Conservation (phyloP, 306 rosid genomes). For the Purshia tridentata region DNA sequence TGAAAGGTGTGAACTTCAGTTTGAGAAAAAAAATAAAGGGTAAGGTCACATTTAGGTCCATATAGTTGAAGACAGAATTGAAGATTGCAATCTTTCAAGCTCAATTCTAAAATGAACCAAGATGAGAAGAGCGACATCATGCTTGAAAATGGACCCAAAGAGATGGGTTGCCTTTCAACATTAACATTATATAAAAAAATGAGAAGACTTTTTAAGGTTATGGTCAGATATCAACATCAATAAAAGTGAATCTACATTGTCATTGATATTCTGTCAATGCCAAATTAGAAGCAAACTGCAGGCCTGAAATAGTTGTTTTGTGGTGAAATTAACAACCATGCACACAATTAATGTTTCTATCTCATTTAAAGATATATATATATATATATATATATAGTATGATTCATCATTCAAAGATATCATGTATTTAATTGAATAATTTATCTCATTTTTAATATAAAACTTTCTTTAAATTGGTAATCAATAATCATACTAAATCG, state of each 20-base stretch:
- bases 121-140: neutral
- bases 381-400: too few relatives aligned
- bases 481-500: too few relatives aligned
- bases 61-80: neutral
- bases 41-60: neutral
- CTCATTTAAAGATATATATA: too few relatives aligned
- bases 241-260: neutral
- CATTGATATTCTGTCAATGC: too few relatives aligned
- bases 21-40: neutral
- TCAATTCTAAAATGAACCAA: neutral
- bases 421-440: too few relatives aligned
- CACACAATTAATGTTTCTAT: too few relatives aligned
- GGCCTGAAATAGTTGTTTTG: too few relatives aligned
- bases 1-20: neutral
- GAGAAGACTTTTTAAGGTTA: neutral
- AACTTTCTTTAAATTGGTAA: neutral
- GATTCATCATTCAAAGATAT: too few relatives aligned
- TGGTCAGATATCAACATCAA: neutral
- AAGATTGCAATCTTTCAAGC: neutral
- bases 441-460: too few relatives aligned
- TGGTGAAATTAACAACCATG: too few relatives aligned
- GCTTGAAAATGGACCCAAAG: neutral
- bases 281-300: too few relatives aligned
- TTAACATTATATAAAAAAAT: neutral
- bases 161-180: neutral